phyloP scores from a whole-genome alignment of 2,329 filamentous ascomycete genomes.

The Colletotrichum limetticola region DNA sequence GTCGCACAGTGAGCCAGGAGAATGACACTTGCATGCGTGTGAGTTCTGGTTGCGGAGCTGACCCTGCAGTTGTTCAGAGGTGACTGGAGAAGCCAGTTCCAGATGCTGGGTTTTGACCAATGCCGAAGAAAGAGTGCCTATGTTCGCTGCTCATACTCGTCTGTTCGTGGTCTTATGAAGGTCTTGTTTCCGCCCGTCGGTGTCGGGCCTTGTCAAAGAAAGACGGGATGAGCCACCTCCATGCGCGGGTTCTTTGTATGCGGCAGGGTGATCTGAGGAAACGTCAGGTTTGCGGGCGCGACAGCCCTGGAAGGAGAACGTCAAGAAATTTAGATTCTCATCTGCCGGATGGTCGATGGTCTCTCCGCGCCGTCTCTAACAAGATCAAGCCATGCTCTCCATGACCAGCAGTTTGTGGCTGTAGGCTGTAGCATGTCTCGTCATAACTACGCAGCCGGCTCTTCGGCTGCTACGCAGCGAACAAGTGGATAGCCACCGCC shows the following conservation, averaged over 20 bases:
- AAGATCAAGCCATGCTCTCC: slow-evolving; percentile 3
- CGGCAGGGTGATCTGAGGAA: slow-evolving; percentile 2
- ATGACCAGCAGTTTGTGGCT: neutral
- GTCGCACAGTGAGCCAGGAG: slow-evolving; percentile 1
- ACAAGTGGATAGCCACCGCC: slow-evolving; percentile 3
- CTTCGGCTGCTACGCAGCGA: slow-evolving; percentile 9
- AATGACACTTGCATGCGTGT: slow-evolving; percentile 7
- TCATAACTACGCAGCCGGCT: slow-evolving; percentile 15
- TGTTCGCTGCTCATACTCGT: neutral
- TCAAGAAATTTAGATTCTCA: slow-evolving; percentile 19
- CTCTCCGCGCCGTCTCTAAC: slow-evolving; percentile 19
- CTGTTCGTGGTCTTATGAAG: slow-evolving; percentile 3
- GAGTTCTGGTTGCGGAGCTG: neutral
- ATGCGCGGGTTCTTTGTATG: slow-evolving; percentile 31
- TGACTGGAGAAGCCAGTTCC: neutral
- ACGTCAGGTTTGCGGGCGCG: neutral
- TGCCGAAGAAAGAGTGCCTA: neutral
- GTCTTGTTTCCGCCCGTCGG: slow-evolving; percentile 4
- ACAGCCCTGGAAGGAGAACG: neutral
- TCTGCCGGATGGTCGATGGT: neutral
- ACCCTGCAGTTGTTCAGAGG: neutral
- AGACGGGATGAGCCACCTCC: slow-evolving; percentile 28
- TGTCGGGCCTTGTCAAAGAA: neutral
- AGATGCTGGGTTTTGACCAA: neutral
- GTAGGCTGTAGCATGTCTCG: neutral